Conservation (phyloP, 2,329 filamentous ascomycete species). For the Colletotrichum destructivum region DNA sequence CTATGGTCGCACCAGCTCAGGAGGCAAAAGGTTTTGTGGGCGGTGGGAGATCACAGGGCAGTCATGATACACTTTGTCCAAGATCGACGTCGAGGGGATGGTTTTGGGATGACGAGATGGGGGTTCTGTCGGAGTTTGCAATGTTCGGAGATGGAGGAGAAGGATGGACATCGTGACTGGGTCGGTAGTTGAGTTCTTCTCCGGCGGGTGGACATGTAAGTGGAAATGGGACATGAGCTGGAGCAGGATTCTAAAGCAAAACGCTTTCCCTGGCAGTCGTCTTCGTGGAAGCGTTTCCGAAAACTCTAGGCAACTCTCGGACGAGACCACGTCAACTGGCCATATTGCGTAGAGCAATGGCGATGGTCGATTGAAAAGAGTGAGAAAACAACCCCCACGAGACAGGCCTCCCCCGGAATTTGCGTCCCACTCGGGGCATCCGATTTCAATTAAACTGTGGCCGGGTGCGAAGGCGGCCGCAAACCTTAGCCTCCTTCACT, state of each 20-base stretch:
- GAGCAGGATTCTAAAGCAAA: not conserved
- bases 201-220: not conserved
- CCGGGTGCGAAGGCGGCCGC: not conserved
- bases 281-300: not conserved
- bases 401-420: slow-evolving; percentile 19
- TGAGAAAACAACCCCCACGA: not conserved
- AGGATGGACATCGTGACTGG: not conserved
- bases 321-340: not conserved
- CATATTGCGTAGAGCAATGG: not conserved
- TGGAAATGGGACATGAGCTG: not conserved
- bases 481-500: not conserved
- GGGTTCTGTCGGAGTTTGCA: not conserved
- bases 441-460: slow-evolving; percentile 20
- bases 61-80: slow-evolving; percentile 29
- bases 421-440: slow-evolving; percentile 18
- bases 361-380: not conserved
- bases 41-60: not conserved
- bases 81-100: slow-evolving; percentile 35
- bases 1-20: slow-evolving; percentile 5
- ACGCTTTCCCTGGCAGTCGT: no score
- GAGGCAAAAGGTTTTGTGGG: not conserved
- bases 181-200: not conserved
- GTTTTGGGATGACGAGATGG: slow-evolving; percentile 31
- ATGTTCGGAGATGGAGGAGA: not conserved
- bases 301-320: not conserved